Evolutionary conservation across 768 basidiomycete species (phyloP), one percentile per base, ranked within the genome.

Genomic region (Termitomyces sp.): DNA sequence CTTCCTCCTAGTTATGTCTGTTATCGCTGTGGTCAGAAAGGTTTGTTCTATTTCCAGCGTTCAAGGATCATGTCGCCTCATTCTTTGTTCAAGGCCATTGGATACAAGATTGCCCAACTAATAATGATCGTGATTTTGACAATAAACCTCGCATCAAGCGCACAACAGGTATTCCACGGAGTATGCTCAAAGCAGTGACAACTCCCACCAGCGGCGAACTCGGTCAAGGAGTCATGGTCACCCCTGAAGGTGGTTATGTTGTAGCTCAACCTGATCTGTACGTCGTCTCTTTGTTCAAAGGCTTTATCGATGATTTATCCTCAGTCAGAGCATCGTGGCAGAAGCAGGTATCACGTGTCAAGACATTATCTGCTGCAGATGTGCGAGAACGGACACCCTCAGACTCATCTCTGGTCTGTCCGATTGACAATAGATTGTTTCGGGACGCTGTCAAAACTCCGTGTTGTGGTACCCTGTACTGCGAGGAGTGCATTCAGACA

Each of bases 81-180:
- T 45, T 10, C 35, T 43, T 26, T 58, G 56, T 45, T 21, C 19
- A 68, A 98, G 96, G 97, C 41, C 97, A 99, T 67, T 99, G 97
- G 97, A 99, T 99, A 61, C 95, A 99, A 68, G 92, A 97, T 60
- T 99, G 97, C 68, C 97, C 97, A 1, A 97, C 94, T 6, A 98
- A 98, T 69, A 94, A 89, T 64, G 93, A 99, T 67, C 88, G 93
- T 50, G 93, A 95, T 49, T 97, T 87, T 62, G 93, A 96, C 70
- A 89, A 98, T 65, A 79, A 89, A 56, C 96, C 96, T 47, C 88
- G 95, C 28, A 95, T 99, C 69, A 98, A 98, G 68, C 82, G 97
- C 50, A 98, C 97, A 4, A 99, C 97, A 10, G 97, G 97, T 71
- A 99, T 99, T 59, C 97, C 97, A 4, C 83, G 95, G 62, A 95